A percentile compares a stretch with the other conserved stretches of the same genome.
phyloP scores from a whole-genome alignment of 306 rosid genomes.

The Fragaria nilgerrensis region DNA sequence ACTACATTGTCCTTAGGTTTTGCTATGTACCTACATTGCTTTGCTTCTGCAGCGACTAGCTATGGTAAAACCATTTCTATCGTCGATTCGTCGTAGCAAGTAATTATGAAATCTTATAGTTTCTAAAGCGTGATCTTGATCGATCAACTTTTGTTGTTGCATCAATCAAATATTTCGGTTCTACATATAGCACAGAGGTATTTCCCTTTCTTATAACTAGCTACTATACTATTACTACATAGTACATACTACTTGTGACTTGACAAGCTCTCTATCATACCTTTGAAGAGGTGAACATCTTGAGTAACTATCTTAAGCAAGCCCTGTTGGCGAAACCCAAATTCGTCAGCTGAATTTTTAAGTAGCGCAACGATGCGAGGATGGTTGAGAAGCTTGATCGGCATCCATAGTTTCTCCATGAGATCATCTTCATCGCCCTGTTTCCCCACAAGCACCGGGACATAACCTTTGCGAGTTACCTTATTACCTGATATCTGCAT shows the following conservation, averaged over 20 bases:
- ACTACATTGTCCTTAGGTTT: too few species aligned
- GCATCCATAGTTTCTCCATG: constrained; percentile 33
- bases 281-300: constrained; percentile 25
- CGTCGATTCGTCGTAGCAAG: too few species aligned
- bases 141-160: neutral
- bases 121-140: neutral
- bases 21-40: too few species aligned
- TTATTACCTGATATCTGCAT: neutral
- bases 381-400: constrained; percentile 35
- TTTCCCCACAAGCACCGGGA: constrained; percentile 43
- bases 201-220: too few species aligned
- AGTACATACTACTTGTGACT: neutral
- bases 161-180: neutral
- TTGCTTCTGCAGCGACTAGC: too few species aligned
- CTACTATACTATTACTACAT: neutral
- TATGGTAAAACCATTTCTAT: too few species aligned
- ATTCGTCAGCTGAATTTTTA: constrained; percentile 26
- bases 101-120: neutral
- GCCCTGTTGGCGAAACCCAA: constrained; percentile 34
- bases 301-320: constrained; percentile 28
- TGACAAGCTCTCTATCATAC: constrained; percentile 22
- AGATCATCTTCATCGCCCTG: constrained; percentile 9
- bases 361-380: constrained; percentile 34
- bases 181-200: neutral
- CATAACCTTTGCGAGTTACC: constrained; percentile 34